Conservation (phyloP, 768 basidiomycete genomes). For the Lyophyllum shimeji region DNA sequence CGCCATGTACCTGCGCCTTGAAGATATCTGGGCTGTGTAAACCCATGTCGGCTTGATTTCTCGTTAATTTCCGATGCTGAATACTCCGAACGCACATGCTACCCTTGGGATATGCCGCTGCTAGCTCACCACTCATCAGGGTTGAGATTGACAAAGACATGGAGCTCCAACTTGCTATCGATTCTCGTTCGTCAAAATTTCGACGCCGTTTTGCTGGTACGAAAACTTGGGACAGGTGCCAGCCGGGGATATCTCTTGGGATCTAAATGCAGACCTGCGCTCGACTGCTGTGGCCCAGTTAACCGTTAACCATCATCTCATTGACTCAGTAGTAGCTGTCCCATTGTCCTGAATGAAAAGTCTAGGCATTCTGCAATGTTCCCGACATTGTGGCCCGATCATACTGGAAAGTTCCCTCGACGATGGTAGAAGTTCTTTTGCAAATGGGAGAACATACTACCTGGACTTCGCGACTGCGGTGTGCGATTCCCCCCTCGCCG, state of each 20-base stretch:
- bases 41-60: not conserved
- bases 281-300: not conserved
- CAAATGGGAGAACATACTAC: not conserved
- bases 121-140: not conserved
- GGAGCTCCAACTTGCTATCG: not conserved
- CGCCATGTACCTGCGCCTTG: not conserved
- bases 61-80: not conserved
- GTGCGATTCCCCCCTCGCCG: not conserved
- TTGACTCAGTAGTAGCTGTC: not conserved
- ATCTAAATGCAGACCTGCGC: not conserved
- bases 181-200: not conserved
- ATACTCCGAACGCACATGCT: not conserved
- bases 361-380: not conserved
- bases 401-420: not conserved
- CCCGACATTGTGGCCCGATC: not conserved
- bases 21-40: not conserved
- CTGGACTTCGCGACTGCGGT: not conserved
- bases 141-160: not conserved
- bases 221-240: not conserved
- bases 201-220: not conserved
- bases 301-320: not conserved
- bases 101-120: not conserved
- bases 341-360: conserved; percentile 2
- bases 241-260: not conserved
- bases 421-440: not conserved